phyloP scores from a whole-genome alignment of 768 basidiomycete species.

The Albatrellus ellisii region DNA sequence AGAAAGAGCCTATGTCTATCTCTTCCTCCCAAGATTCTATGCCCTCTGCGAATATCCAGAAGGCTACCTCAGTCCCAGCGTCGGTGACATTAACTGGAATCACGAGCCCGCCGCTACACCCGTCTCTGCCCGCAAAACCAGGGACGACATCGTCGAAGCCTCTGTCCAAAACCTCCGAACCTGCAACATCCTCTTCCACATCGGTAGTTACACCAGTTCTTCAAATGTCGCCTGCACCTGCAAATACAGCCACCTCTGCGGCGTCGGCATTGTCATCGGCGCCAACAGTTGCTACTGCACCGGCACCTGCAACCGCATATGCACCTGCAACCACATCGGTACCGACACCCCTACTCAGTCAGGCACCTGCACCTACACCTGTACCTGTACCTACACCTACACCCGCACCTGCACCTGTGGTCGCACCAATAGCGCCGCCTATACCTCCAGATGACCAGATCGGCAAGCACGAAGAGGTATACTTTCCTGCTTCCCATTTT shows the following conservation, averaged over 20 bases:
- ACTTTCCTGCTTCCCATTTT: slow-evolving; percentile 6
- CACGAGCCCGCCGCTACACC: slow-evolving; percentile 40
- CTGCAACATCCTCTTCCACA: slow-evolving; percentile 20
- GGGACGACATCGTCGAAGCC: slow-evolving; percentile 25
- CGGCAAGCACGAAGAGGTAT: slow-evolving; percentile 49
- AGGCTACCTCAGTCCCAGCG: neutral
- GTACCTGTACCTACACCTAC: slow-evolving; percentile 18
- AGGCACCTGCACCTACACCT: slow-evolving; percentile 18
- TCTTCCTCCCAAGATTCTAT: too few species aligned
- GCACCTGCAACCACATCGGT: slow-evolving; percentile 1
- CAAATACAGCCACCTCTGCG: slow-evolving; percentile 9
- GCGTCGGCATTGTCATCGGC: slow-evolving; percentile 17
- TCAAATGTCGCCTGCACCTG: neutral
- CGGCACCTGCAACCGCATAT: neutral
- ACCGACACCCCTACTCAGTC: slow-evolving; percentile 5
- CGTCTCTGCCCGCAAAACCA: slow-evolving; percentile 63
- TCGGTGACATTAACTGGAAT: neutral
- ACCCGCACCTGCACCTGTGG: slow-evolving; percentile 12
- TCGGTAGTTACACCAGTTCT: slow-evolving; percentile 1
- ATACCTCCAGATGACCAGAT: slow-evolving; percentile 36
- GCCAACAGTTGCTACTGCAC: slow-evolving; percentile 1
- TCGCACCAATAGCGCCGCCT: slow-evolving; percentile 13
- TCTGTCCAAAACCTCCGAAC: slow-evolving; percentile 11
- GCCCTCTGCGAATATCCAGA: neutral
- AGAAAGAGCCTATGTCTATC: too few species aligned